A percentile compares a stretch with the other conserved stretches of the same genome.
Conservation (phyloP, 2,329 filamentous ascomycete genomes). For the Trichoderma afroharzianum region DNA sequence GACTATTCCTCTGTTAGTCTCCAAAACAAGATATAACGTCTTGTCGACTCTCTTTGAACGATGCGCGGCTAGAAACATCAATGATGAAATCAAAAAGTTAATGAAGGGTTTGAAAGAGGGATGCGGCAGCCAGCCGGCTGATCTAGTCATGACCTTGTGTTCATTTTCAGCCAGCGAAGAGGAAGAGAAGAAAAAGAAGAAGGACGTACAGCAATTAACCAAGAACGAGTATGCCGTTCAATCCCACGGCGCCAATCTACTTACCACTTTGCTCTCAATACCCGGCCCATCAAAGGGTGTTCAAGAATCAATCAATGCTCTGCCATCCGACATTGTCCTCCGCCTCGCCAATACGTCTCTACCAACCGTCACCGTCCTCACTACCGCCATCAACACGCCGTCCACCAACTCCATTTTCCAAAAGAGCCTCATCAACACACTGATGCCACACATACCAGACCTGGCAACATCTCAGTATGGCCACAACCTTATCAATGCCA, state of each 20-base stretch:
- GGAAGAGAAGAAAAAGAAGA: conserved; percentile 32
- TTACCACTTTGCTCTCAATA: conserved; percentile 73
- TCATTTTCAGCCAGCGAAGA: conserved; percentile 37
- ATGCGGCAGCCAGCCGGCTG: conserved; percentile 45
- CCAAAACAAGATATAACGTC: conserved; percentile 72
- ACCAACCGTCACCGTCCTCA: conserved; percentile 47
- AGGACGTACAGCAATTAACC: conserved; percentile 36
- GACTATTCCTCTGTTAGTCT: conserved; percentile 68
- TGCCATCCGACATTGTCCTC: conserved; percentile 54
- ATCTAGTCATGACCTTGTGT: conserved; percentile 49
- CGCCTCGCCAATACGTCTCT: conserved; percentile 58
- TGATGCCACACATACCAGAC: conserved; percentile 43
- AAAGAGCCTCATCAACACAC: conserved; percentile 48
- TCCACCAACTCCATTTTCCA: conserved; percentile 52
- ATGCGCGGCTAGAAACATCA: conserved; percentile 64
- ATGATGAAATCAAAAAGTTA: conserved; percentile 47
- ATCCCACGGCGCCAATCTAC: conserved; percentile 75
- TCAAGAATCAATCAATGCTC: conserved; percentile 65
- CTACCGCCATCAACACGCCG: conserved; percentile 47
- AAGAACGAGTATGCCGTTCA: conserved; percentile 57
- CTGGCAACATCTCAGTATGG: conserved; percentile 50
- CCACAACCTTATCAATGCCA: conserved; percentile 48
- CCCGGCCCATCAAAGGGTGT: conserved; percentile 69
- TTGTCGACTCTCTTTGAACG: conserved; percentile 81
- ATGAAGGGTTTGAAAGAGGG: conserved; percentile 47